Evolutionary conservation across 495 filamentous ascomycete genomes (phyloP), one percentile per base, ranked within the genome.

Genomic region (Trichoderma virens): DNA sequence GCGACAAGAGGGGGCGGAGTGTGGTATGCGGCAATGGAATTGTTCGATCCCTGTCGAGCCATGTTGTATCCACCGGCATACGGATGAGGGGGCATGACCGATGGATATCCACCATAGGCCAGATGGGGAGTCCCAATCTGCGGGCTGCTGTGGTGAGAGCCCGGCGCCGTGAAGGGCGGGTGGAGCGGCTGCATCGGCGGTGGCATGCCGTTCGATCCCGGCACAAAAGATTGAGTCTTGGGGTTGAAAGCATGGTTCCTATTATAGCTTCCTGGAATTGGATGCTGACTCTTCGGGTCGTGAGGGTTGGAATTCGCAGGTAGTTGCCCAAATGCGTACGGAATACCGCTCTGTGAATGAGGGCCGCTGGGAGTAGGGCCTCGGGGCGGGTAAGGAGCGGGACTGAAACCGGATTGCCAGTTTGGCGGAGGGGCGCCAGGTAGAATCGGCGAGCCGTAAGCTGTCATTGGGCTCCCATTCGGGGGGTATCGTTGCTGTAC

Each of bases 191-290:
- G 67, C 64, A 73, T 68, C 79, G 83, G 70, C 4, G 79, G 70
- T 2, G 79, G 69, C 68, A 82, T 79, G 20, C 75, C 71, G 67
- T 69, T 79, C 20, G 34, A 23, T 11, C 82, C 80, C 25, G 93
- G 93, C 47, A 96, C 83, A 70, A 97, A 97, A 2, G 91, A 86
- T 65, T 92, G 89, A 13, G 90, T 96, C 74, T 96, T 92, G 0
- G 93, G 93, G 68, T 97, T 96, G 79, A 97, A 96, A 25, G 88
- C 83, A 70, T 91, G 88, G 25, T 62, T 62, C 27, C 91, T 80
- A 70, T 86, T 89, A 73, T 88, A 95, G 74, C 87, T 91, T 20
- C 89, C 90, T 16, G 90, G 90, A 47, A 96, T 82, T 32, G 89
- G 87, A 71, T 94, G 90, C 65, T 87, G 82, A 59, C 82, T 85